Evolutionary conservation across 805 yeast species (phyloP).

Genomic region (Cyberlindnera misumaiensis): DNA sequence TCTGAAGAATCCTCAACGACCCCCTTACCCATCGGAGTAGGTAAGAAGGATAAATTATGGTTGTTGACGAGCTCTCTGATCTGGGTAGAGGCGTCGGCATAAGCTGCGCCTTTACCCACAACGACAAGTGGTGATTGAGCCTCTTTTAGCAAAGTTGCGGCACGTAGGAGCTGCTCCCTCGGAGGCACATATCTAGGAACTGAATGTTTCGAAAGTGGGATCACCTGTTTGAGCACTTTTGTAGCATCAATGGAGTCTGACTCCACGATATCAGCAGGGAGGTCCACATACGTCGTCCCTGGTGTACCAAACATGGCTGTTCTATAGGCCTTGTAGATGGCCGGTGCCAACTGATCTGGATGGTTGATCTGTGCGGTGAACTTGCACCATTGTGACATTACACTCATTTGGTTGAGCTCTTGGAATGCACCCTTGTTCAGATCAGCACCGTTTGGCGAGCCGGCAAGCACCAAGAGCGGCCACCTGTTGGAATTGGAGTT

Average conservation of each 20-base stretch:
- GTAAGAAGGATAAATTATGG: slow-evolving; percentile 49
- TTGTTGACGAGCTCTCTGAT: slow-evolving; percentile 35
- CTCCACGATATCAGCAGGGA: slow-evolving; percentile 54
- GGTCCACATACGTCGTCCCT: slow-evolving; percentile 56
- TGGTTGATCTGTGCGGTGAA: slow-evolving; percentile 39
- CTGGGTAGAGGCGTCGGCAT: slow-evolving; percentile 32
- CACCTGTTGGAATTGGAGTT: slow-evolving; percentile 57
- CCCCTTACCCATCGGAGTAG: slow-evolving; percentile 81
- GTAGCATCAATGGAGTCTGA: slow-evolving; percentile 1
- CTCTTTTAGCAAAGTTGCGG: slow-evolving; percentile 26
- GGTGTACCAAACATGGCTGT: slow-evolving; percentile 42
- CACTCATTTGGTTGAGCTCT: slow-evolving; percentile 58
- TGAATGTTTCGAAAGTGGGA: slow-evolving; percentile 2
- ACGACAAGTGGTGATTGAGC: slow-evolving; percentile 47
- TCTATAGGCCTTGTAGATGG: slow-evolving; percentile 42
- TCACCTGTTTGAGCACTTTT: slow-evolving; percentile 2
- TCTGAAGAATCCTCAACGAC: slow-evolving; percentile 43
- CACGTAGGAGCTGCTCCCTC: slow-evolving; percentile 26
- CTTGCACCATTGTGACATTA: slow-evolving; percentile 43
- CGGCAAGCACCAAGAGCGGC: slow-evolving; percentile 63
- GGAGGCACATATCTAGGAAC: slow-evolving; percentile 33
- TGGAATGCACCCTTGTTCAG: slow-evolving; percentile 60
- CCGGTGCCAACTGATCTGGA: slow-evolving; percentile 29
- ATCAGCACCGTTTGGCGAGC: slow-evolving; percentile 45
- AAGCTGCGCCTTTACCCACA: slow-evolving; percentile 62